Evolutionary conservation across 345 rosid genomes (phyloP).

Genomic region (Populus alba): DNA sequence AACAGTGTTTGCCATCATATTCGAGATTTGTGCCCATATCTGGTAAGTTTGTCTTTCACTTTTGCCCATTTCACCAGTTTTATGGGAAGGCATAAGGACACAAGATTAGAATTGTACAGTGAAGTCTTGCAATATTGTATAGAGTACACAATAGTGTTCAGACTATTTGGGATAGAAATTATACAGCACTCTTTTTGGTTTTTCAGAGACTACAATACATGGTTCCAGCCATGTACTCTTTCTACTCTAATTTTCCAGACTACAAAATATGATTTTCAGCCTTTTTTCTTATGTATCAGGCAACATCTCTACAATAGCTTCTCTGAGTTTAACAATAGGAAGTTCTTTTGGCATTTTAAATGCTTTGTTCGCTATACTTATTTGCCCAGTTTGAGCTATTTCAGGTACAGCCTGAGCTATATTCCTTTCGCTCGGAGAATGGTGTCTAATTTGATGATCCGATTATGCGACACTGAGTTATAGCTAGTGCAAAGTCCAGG

Average conservation of each 20-base stretch:
- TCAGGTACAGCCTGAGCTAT: slow-evolving; percentile 91
- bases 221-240: background rate
- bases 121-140: background rate
- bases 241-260: background rate
- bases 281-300: background rate
- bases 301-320: background rate
- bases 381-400: slow-evolving; percentile 25
- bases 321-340: background rate
- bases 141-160: background rate
- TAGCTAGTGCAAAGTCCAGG: slow-evolving; percentile 19
- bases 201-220: background rate
- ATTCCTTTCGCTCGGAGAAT: slow-evolving; percentile 78
- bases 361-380: slow-evolving; percentile 2
- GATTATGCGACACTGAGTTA: slow-evolving; percentile 81
- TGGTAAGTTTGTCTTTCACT: slow-evolving; percentile 52
- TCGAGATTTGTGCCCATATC: slow-evolving; percentile 80
- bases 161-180: background rate
- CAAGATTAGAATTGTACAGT: background rate
- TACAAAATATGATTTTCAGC: background rate
- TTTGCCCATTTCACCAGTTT: background rate
- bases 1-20: slow-evolving; percentile 67
- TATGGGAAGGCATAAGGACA: background rate
- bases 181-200: background rate
- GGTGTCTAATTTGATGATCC: slow-evolving; percentile 72
- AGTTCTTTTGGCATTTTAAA: background rate